Base-by-base conservation (phyloP, 768 basidiomycete species). In the Mycena crocata region DNA sequence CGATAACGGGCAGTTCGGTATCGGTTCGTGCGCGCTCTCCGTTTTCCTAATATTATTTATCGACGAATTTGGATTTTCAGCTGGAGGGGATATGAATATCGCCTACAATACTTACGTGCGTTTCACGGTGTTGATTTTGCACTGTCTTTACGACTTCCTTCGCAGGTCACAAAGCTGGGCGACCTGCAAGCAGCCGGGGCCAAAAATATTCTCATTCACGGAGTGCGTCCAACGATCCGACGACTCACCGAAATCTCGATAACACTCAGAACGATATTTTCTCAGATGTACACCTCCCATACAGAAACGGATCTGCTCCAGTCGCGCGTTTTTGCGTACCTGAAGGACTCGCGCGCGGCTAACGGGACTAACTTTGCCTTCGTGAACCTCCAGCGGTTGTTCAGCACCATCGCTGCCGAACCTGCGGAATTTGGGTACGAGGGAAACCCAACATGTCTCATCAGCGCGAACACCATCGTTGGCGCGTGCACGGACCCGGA, bases 401-500 rank as follows among this genome's bases (percentile, higher is more conserved):
- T 79, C 67, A 52, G 72, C 32, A 54, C 70, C 12, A 77, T 78
- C 34, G 71, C 75, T 21, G 67, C 56, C 31, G 51, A 57, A 24
- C 74, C 77, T 3, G 51, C 65, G 30, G 32, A 62, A 0, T 79
- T 79, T 44, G 76, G 76, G 19, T 78, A 74, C 51, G 52, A 48
- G 2, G 77, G 77, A 8, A 73, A 74, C 60, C 60, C 76, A 19
- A 79, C 77, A 26, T 79, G 78, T 58, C 72, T 79, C 12, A 62
- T 78, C n/a, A 77, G 76, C 66, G 66, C 74, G 21, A 71, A 72
- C 28, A 77, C 75, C 0, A 78, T 65, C n/a, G 75, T 71, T 1
- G 77, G 77, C 34, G 78, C 76, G 37, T 79, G 78, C 62, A 54
- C 66, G 26, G 74, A 76, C 66, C 75, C 78, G 48, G 74, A 78